Evolutionary conservation across 345 rosid genomes (phyloP), one percentile per base, ranked within the genome.

Genomic region (Citrus reticulata): DNA sequence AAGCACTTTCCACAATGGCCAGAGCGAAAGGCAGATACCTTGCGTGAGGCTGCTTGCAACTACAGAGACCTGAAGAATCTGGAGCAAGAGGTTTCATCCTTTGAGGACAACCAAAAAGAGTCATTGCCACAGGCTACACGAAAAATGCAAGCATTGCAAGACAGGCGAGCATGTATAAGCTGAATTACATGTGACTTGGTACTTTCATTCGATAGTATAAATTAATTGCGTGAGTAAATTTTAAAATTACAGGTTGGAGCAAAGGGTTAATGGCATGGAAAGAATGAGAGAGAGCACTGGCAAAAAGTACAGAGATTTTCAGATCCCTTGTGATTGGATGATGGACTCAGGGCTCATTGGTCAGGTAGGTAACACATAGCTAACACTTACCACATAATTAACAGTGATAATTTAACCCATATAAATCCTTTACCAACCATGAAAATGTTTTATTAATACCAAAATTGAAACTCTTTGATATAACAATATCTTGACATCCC

Each of bases 251-350:
- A 95, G 99, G 91, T 77, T 95, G 86, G 99, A 93, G 79, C 87
- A 85, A 80, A 90, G 91, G 65, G 87, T 94, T 14, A 86, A 76
- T 69, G 88, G 72, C 60, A 86, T 78, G 22, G 98, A 96, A 84
- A 89, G 86, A 79, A 83, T 72, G 9, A 87, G 95, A 72, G 99
- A 96, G 51, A 84, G 83, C 73, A 82, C 81, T 13, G 73, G 89
- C 40, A 93, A 91, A 86, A 91, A 87, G 83, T 96, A 91, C 91
- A 90, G 84, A 74, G 98, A 91, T 62, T 80, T 90, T 68, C 94
- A 93, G 81, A 94, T 96, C 83, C 99, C 98, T 1, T 96, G 98
- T 91, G 93, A 91, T 70, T 96, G 99, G 98, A 89, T 96, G 95
- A 85, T 90, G 35, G 89, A 92, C 57, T 74, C 93, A 3, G 98